A percentile compares a stretch with the other conserved stretches of the same genome.
Conservation (phyloP, 257 asterid genomes). For the Craterostigma plantagineum region DNA sequence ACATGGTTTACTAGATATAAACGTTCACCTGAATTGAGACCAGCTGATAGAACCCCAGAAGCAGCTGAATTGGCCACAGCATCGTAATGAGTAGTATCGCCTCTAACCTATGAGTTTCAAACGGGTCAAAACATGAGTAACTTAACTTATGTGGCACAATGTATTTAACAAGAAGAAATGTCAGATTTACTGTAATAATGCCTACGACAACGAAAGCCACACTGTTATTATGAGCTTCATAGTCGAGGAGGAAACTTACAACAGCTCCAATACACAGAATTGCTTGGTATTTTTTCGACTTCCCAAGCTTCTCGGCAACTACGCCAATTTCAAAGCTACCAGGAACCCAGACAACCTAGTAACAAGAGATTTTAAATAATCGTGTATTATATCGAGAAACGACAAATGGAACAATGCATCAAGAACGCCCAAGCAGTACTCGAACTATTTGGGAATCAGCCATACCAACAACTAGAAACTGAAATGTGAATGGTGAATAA, state of each 20-base stretch:
- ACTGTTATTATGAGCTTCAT: neutral
- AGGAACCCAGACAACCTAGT: constrained; percentile 92
- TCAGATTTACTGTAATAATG: too few species aligned
- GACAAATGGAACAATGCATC: too few species aligned
- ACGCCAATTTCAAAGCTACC: constrained; percentile 83
- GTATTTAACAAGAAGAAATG: too few species aligned
- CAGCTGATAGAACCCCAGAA: constrained; percentile 82
- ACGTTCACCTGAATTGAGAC: constrained; percentile 81
- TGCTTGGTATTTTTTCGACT: constrained; percentile 60
- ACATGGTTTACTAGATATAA: too few species aligned
- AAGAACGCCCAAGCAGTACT: too few species aligned
- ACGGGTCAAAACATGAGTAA: neutral
- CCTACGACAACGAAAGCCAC: neutral
- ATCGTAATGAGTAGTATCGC: constrained; percentile 91
- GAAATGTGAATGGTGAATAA: neutral
- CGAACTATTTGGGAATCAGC: too few species aligned
- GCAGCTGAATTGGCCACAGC: constrained; percentile 92
- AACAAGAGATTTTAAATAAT: constrained; percentile 1
- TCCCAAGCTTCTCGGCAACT: constrained; percentile 74
- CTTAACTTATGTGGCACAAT: neutral
- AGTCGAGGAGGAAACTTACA: constrained; percentile 28
- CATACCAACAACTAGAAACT: too few species aligned
- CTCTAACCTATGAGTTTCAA: constrained; percentile 35
- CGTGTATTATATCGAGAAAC: too few species aligned
- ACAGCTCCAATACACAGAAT: constrained; percentile 88